Evolutionary conservation across 75 land plant genomes (phyloP), one percentile per base, ranked within the genome.

Genomic region (Pseudotsuga menziesii): DNA sequence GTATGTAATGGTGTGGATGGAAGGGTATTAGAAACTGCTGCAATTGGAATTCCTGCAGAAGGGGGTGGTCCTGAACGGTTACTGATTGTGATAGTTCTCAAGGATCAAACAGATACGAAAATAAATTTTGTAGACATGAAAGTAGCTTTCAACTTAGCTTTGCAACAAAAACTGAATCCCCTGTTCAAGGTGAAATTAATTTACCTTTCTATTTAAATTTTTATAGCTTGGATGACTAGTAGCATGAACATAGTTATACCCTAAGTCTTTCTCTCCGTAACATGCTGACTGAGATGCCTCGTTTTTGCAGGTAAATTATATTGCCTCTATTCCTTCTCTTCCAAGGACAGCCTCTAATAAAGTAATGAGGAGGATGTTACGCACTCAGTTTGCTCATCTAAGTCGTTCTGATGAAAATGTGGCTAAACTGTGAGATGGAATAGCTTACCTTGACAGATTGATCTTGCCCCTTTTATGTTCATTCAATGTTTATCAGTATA

Each of bases 311-410:
- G 95, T 97, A 57, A 82, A 80, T 56, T 76, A 78, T 22, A 86
- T 97, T 74, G 83, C 88, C 4, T 32, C 76, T 15, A 76, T 89
- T 48, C 78, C 93, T 56, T 70, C 84, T 27, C 91, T 97, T 76
- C 98, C 99, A 41, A 87, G 99, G 44, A 97, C 99, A 57, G 99
- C 99, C 55, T 90, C 98, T 61, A 97, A 97, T 82, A 97, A 97
- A 77, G 89, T 97, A 17, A 97, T 94, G 99, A 84, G 99, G 81
- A 88, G 99, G 84, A 78, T 89, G 69, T 72, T 97, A 70, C 76
- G 99, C 6, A 79, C 86, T 52, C 92, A 94, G 52, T 79, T 89
- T 25, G 77, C 85, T 29, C 81, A 83, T 32, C 20, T 52, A 22
- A 73, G 80, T 36, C 56, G 14, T 26, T 73, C 75, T 48, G 27